Evolutionary conservation across 2,329 filamentous ascomycete genomes (phyloP), one percentile per base, ranked within the genome.

Genomic region (Falciphora oryzae): DNA sequence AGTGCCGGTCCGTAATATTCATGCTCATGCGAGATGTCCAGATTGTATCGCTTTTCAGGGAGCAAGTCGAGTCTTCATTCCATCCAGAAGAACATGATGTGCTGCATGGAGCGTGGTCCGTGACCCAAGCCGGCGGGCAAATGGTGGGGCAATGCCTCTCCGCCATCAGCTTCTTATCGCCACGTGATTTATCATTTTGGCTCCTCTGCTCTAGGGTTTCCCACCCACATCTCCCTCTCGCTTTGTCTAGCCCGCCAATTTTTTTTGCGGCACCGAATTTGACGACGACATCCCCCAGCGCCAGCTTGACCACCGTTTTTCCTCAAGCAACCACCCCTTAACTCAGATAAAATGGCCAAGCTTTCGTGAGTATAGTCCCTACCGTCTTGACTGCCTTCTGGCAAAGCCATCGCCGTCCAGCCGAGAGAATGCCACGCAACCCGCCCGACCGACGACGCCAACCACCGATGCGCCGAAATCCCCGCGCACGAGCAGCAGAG

Each of bases 341-440:
- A 61, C 44, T 53, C 60, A 66, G 66, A 67, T 66, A 64, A 67
- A 84, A 87, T 87, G 84, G 84, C 84, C 78, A 87, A 87, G 80
- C 74, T 82, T 72, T 85, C 83, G 84, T 87, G 82, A 81, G 84
- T 85, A 60, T 10, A 13, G 16, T 25, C 27, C 28, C 27, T 31
- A 6, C 25, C 25, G 25, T 58, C 4, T 28, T 58, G 57, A 16
- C 11, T 16, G 16, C 57, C 25, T 16, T 22, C 6, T 11, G 27
- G 11, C 57, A 25, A 29, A 28, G 25, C 25, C 57, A 25, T 28
- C 25, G 57, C 57, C 57, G 28, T 7, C 57, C 57, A 28, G 57
- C 14, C 57, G 44, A 53, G 44, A 58, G 57, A 27, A 58, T 28
- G 50, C 61, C 27, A 28, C 61, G 50, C 50, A 56, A 63, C 50